Evolutionary conservation across 192 early-diverging fungal genomes (phyloP).

Genomic region (Neocallimastix lanati): DNA sequence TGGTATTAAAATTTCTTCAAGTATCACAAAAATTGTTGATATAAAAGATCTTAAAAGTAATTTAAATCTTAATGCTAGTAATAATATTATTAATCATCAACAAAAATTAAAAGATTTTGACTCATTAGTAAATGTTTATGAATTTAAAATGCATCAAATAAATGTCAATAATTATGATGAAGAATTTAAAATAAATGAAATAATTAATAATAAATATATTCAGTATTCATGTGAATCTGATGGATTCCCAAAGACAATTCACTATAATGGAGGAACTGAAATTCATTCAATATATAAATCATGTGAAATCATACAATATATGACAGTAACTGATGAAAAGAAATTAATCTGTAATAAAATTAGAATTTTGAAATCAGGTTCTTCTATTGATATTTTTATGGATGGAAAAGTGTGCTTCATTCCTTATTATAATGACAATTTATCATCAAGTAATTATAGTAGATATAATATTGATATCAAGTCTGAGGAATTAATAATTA

Average conservation of each 20-base stretch:
- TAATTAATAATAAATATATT: background rate
- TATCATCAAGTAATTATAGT: background rate
- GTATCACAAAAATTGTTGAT: background rate
- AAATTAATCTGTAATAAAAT: background rate
- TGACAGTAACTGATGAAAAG: background rate
- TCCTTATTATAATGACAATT: background rate
- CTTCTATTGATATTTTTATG: background rate
- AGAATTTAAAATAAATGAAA: background rate
- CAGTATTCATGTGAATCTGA: background rate
- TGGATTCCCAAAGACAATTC: background rate
- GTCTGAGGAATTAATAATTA: background rate
- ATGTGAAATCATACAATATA: background rate
- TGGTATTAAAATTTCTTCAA: background rate
- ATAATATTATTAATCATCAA: background rate
- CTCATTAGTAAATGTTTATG: background rate
- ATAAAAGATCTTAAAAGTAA: background rate
- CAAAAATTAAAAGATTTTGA: background rate
- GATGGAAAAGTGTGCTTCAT: background rate
- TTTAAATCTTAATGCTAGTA: background rate
- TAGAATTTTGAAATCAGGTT: background rate
- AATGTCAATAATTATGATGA: background rate
- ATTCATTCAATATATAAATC: background rate
- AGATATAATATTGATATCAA: background rate
- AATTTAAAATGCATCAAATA: background rate
- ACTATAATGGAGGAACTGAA: background rate